Evolutionary conservation across 2,329 filamentous ascomycete species (phyloP).

Genomic region (Xylogone sp.): DNA sequence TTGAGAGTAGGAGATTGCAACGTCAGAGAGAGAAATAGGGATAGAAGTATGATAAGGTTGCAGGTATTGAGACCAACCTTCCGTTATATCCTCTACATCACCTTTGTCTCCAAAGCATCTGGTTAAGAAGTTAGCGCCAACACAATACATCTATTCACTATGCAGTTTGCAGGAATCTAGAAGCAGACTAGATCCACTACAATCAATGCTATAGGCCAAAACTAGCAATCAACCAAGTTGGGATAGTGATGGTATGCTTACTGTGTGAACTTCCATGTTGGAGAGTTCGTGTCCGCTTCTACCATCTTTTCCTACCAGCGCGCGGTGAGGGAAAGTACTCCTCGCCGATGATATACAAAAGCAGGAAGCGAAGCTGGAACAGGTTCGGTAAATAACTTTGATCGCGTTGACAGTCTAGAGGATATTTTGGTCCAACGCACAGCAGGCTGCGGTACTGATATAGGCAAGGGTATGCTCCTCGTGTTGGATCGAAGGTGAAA

Average conservation of each 20-base stretch:
- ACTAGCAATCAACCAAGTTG: slow-evolving; percentile 1
- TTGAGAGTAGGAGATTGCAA: neutral
- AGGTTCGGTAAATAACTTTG: slow-evolving; percentile 7
- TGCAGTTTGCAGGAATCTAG: neutral
- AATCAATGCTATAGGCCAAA: neutral
- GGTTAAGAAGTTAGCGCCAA: slow-evolving; percentile 21
- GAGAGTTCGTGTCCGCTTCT: slow-evolving; percentile 89
- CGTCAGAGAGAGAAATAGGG: neutral
- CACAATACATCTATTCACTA: neutral
- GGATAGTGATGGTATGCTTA: slow-evolving; percentile 19
- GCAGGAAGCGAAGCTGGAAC: neutral
- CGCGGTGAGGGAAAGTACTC: slow-evolving; percentile 23
- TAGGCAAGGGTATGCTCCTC: slow-evolving; percentile 17
- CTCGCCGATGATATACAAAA: slow-evolving; percentile 18
- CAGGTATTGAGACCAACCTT: slow-evolving; percentile 22
- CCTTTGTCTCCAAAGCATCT: slow-evolving; percentile 99
- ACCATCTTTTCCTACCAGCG: slow-evolving; percentile 72
- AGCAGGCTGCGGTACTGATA: slow-evolving; percentile 19
- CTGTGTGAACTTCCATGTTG: slow-evolving; percentile 99
- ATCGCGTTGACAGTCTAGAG: slow-evolving; percentile 18
- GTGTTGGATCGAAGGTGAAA: slow-evolving; percentile 10
- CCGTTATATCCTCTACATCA: slow-evolving; percentile 69
- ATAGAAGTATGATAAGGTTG: neutral
- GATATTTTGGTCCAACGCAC: slow-evolving; percentile 9
- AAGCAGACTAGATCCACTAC: slow-evolving; percentile 1